phyloP scores from a whole-genome alignment of 768 basidiomycete species.

The Amanita rimosa region DNA sequence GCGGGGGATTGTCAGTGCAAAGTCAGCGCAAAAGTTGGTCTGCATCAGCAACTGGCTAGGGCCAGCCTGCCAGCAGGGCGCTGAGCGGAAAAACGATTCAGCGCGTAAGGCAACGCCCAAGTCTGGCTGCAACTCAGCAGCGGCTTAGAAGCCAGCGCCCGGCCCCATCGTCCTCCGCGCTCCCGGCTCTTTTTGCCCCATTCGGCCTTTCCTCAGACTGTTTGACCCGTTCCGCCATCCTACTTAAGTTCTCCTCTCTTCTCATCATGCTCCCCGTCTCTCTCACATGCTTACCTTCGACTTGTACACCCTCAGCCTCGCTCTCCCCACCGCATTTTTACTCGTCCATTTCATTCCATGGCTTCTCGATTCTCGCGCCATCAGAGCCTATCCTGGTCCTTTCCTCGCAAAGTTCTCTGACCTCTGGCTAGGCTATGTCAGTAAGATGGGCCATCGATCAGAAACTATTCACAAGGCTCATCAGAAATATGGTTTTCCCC shows the following conservation, averaged over 20 bases:
- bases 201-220: slow-evolving; percentile 1
- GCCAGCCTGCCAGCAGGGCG: no score
- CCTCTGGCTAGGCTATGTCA: slow-evolving; percentile 57
- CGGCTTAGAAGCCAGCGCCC: no score
- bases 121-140: slow-evolving; percentile 9
- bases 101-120: no score
- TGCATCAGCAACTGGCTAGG: no score
- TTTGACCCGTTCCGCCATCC: neutral
- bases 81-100: neutral
- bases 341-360: slow-evolving; percentile 36
- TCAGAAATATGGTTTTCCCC: slow-evolving; percentile 50
- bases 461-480: slow-evolving; percentile 68
- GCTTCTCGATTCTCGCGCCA: slow-evolving; percentile 44
- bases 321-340: slow-evolving; percentile 18
- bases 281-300: slow-evolving; percentile 17
- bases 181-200: neutral
- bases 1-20: no score
- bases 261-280: neutral
- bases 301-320: slow-evolving; percentile 14
- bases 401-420: slow-evolving; percentile 62
- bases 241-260: slow-evolving; percentile 1
- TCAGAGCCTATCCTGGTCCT: slow-evolving; percentile 59
- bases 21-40: no score
- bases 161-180: slow-evolving; percentile 13
- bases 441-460: slow-evolving; percentile 62